Evolutionary conservation across 1,284 basidiomycete species (phyloP).

Genomic region (Ganoderma multipileum): DNA sequence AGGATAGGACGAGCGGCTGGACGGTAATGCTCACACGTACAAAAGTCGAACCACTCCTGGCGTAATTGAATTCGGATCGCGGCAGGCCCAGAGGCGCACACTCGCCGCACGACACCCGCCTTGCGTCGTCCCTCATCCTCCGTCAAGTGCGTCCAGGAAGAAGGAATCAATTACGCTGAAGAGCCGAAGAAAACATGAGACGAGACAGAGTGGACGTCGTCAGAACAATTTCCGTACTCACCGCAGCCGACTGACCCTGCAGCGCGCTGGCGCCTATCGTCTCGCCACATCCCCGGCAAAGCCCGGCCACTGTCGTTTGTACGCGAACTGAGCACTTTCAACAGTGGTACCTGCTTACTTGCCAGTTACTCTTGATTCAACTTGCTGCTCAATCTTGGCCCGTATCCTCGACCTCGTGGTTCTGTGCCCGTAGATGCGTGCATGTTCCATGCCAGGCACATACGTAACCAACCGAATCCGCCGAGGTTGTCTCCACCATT

Average conservation of each 20-base stretch:
- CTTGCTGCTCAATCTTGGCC: neutral
- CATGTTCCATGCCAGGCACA: neutral
- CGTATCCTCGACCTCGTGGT: neutral
- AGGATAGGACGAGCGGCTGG: conserved; percentile 4
- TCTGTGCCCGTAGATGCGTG: neutral
- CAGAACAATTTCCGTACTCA: neutral
- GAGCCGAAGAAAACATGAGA: neutral
- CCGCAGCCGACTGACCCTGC: neutral
- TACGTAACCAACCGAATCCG: neutral
- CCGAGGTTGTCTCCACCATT: neutral
- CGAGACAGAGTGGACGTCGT: neutral
- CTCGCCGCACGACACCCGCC: neutral
- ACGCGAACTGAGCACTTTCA: neutral
- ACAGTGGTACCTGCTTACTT: neutral
- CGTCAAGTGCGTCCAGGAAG: neutral
- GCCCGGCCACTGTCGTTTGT: neutral
- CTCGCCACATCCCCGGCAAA: neutral
- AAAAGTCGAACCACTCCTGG: conserved; percentile 21
- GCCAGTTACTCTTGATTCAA: neutral
- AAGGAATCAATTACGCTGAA: neutral
- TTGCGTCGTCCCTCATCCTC: neutral
- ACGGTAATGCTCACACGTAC: conserved; percentile 12
- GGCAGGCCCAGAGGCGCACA: conserved; percentile 7
- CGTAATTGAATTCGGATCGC: neutral
- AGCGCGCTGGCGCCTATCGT: neutral